Evolutionary conservation across 139 green algal genomes (phyloP), one percentile per base, ranked within the genome.

Genomic region (Tetraselmis chui): DNA sequence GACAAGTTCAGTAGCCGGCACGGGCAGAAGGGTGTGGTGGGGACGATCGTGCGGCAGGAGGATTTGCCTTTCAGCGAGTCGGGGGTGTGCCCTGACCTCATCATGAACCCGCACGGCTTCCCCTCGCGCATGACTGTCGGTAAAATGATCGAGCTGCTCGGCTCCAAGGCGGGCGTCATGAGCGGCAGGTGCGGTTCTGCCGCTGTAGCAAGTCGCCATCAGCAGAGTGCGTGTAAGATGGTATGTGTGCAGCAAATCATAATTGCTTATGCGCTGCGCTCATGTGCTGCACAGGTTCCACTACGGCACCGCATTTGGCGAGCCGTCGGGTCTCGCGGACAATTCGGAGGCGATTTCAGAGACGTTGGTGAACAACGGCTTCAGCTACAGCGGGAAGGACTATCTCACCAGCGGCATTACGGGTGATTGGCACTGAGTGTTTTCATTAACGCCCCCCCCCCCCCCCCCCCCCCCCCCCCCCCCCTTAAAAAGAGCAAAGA

Each of bases 111-210:
- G 29, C 86, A 90, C 84, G 93, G 92, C 29, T 95, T 96, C 86
- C 93, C 93, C 28, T 92, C 88, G 18, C 90, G 91, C 79, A 94
- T 94, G 91, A 94, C 91, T 0, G 94, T 98, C 11, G 91, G 94
- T 59, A 98, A 99, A 89, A 98, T 98, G 93, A 95, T 99, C 11
- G 96, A 99, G 89, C 93, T 98, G 76, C 85, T 99, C 76, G 96
- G 94, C 28, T 90, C 84, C 84, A 99, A 99, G 90, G 95, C 94
- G 0, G 95, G 83, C 23, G 93, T 97, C 5, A 83, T 86, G 26
- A 79, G n/a, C 78, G 83, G 80, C 58, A 31, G 28, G n/a, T 27
- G 0, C 76, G 28, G 23, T 29, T 11, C 76, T 27, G 87, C 5
- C 45, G 45, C 45, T 18, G 18, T 67, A n/a, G n/a, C n/a, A n/a